Evolutionary conservation across 2,329 filamentous ascomycete genomes (phyloP), one percentile per base, ranked within the genome.

Genomic region (Aspergillus sojae): DNA sequence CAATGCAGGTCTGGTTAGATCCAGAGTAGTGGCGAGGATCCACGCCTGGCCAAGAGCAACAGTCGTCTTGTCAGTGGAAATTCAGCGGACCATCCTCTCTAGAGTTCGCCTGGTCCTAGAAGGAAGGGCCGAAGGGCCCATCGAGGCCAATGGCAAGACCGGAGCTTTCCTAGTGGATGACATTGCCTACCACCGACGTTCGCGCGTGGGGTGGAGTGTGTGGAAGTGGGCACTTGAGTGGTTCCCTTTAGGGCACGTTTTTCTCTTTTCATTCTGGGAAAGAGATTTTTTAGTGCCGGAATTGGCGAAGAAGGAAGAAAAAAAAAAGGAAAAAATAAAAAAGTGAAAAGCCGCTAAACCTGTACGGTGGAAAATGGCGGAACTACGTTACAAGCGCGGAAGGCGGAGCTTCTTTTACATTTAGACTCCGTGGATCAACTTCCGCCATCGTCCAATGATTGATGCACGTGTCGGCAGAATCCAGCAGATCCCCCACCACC

Each of bases 401-500:
- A 55, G 65, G 65, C 64, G 68, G 58, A 46, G 43, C 58, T 4
- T 12, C 30, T 57, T 19, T 16, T 6, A 16, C 12, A 36, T 36
- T 36, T 36, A 36, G 34, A 36, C 34, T 36, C 34, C 34, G 30
- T 30, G 26, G 48, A 45, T 45, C 6, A 34, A 45, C 65, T 63
- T 58, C 57, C 45, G 23, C 65, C 65, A 59, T 30, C 34, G 66
- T n/a, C 74, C 74, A 76, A 76, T 75, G 30, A 73, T 57, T 19
- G 4, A 4, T n/a, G 66, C 74, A 76, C 74, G 74, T 75, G 74
- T 64, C 28, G 70, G 73, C 73, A 75, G 70, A 73, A 74, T 71
- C 26, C 2, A 34, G 36, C 32, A 36, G 66, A 67, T 68, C 58
- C 58, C 28, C 57, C 52, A n/a, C 9, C 43, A 69, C 68, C 68